Percentiles rank a stretch among this genome's conserved stretches.
These are phyloP conservation scores for Plasmopara halstedii DNA, from an alignment of 352 stramenopile genomes.

Conservation along the genomic window DNA sequence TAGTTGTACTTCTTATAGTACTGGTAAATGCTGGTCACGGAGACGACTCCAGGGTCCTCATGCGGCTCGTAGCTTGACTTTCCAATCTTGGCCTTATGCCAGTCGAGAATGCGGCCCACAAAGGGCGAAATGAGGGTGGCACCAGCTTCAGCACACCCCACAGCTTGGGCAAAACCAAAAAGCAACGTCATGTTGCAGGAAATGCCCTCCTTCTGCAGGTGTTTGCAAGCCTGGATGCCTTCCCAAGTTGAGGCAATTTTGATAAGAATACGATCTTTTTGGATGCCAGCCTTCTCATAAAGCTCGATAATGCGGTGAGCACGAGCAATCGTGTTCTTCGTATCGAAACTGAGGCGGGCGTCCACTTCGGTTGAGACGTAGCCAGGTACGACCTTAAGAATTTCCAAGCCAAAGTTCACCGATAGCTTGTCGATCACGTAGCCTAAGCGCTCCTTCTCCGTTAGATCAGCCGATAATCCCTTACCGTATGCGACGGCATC, in stretches of 20 bases:
- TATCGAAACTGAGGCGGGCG: constrained; percentile 95
- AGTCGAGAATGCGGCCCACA: constrained; percentile 96
- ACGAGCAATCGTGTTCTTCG: constrained; percentile 86
- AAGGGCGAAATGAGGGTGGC: constrained; percentile 96
- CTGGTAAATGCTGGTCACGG: constrained; percentile 95
- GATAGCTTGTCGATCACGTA: constrained; percentile 97
- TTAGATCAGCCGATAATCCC: constrained; percentile 44
- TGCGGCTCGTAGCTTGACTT: constrained; percentile 88
- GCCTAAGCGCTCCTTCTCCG: constrained; percentile 81
- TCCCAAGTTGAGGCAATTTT: constrained; percentile 98
- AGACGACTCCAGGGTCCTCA: constrained; percentile 96
- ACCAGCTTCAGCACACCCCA: constrained; percentile 90
- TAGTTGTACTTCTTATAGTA: constrained; percentile 99
- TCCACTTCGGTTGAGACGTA: constrained; percentile 99
- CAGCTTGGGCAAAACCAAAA: constrained; percentile 96
- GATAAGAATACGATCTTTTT: constrained; percentile 95
- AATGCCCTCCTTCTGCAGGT: constrained; percentile 96
- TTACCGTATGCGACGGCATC: constrained; percentile 93
- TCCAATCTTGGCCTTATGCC: constrained; percentile 92
- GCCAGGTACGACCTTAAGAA: constrained; percentile 95
- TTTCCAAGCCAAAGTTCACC: constrained; percentile 97
- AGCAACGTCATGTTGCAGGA: constrained; percentile 98
- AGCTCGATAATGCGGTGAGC: constrained; percentile 94
- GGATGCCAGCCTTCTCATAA: constrained; percentile 94
- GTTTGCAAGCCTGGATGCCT: constrained; percentile 94